phyloP scores from a whole-genome alignment of 2,329 filamentous ascomycete species.

The Xylaria sp. region DNA sequence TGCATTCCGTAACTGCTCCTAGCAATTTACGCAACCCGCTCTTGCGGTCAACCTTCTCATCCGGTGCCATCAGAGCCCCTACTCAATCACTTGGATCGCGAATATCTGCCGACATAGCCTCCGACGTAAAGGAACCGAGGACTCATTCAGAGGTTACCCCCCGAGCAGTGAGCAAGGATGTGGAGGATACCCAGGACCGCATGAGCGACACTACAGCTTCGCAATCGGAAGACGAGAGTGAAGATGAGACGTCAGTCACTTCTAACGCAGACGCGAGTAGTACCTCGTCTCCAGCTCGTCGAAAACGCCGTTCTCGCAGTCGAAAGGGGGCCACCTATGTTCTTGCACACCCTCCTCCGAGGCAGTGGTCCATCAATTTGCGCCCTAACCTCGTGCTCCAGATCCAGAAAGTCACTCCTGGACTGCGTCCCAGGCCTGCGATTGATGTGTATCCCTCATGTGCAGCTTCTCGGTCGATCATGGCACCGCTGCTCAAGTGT shows the following conservation, averaged over 20 bases:
- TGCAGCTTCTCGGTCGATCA: slow-evolving; percentile 51
- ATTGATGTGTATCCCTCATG: slow-evolving; percentile 70
- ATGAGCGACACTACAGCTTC: slow-evolving; percentile 25
- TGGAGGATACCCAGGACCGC: slow-evolving; percentile 23
- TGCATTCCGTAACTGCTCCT: slow-evolving; percentile 31
- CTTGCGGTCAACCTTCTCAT: slow-evolving; percentile 28
- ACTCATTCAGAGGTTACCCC: slow-evolving; percentile 17
- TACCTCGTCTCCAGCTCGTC: slow-evolving; percentile 35
- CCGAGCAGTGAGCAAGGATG: slow-evolving; percentile 13
- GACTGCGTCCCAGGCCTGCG: slow-evolving; percentile 58
- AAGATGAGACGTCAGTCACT: slow-evolving; percentile 43
- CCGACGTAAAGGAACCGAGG: slow-evolving; percentile 14
- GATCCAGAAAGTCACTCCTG: slow-evolving; percentile 59
- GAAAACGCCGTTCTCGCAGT: slow-evolving; percentile 39
- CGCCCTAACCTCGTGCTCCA: slow-evolving; percentile 67
- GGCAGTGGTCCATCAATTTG: slow-evolving; percentile 53
- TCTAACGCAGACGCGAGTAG: slow-evolving; percentile 46
- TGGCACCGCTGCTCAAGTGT: slow-evolving; percentile 53
- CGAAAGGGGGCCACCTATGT: slow-evolving; percentile 59
- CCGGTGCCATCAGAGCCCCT: slow-evolving; percentile 24
- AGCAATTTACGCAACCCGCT: slow-evolving; percentile 27
- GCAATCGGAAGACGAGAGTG: slow-evolving; percentile 36
- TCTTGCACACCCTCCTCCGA: slow-evolving; percentile 62
- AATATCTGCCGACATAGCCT: slow-evolving; percentile 13
- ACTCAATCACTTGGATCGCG: slow-evolving; percentile 20